These are phyloP conservation scores for Globisporangium acanthophoron DNA, from an alignment of 352 stramenopile genomes.

Conservation along the genomic window DNA sequence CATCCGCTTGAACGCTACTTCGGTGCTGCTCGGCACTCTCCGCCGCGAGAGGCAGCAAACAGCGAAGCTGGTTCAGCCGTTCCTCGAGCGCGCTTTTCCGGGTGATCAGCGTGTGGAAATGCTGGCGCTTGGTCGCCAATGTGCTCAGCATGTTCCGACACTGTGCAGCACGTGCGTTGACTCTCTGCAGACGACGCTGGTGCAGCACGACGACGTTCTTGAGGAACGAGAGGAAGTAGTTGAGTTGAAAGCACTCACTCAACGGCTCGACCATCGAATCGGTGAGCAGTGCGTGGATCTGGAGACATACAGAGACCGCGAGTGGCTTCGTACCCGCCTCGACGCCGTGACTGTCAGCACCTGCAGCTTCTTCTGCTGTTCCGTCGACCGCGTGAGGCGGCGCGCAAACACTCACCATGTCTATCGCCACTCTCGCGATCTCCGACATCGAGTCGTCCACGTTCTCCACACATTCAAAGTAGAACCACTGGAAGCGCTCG, in stretches of 20 bases:
- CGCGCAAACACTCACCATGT: not conserved
- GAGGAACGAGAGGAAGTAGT: constrained; percentile 13
- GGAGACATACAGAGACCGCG: not conserved
- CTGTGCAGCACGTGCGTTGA: not conserved
- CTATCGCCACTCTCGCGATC: constrained; percentile 1
- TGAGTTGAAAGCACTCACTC: constrained; percentile 6
- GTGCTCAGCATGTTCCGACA: not conserved
- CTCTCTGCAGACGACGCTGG: not conserved
- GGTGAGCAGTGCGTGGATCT: constrained; percentile 7
- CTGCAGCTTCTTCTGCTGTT: not conserved
- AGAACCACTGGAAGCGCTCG: constrained; percentile 13
- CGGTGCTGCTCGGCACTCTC: not conserved
- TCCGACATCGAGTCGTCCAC: constrained; percentile 4
- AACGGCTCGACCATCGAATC: not conserved
- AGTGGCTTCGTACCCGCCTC: not conserved
- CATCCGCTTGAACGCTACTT: not conserved
- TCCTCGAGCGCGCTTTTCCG: not conserved
- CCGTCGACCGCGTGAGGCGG: not conserved
- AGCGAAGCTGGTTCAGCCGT: not conserved
- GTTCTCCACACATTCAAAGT: constrained; percentile 1
- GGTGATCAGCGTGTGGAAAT: not conserved
- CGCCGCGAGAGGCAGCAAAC: not conserved
- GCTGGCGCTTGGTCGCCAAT: not conserved
- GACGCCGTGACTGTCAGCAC: not conserved
- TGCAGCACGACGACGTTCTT: constrained; percentile 13